Evolutionary conservation across 192 early-diverging fungal genomes (phyloP), one percentile per base, ranked within the genome.

Genomic region (Lobosporangium transversale): DNA sequence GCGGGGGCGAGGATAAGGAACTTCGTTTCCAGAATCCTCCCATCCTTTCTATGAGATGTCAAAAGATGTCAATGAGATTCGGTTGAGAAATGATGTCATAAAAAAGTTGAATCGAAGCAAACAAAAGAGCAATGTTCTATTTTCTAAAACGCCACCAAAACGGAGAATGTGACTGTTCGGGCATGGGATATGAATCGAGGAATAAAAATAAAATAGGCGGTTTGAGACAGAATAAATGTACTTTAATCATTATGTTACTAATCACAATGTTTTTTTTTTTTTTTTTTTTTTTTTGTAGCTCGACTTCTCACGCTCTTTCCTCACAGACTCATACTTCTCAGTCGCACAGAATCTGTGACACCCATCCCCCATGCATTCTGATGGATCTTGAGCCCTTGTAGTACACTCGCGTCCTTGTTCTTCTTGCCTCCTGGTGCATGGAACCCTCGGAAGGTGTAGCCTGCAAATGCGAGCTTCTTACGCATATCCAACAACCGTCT

Each of bases 401-500:
- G 43, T 29, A 33, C 56, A 51, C 60, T 76, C n/a, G 52, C 37
- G 17, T 68, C 75, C 67, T 70, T 70, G 44, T 44, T 80, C 68
- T 78, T 83, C 59, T 54, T 67, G 47, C 60, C 78, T 10, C 73
- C 73, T 20, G 63, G 73, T 17, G 73, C 73, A 67, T 76, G 81
- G 55, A 83, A 78, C 42, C 81, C 79, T 12, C 83, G 70, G 65
- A 74, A 87, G 0, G 85, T 84, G 44, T 86, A 88, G 20, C 87
- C 87, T n/a, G 62, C 78, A 75, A 90, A 90, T 12, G 89, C 89
- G 20, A 90, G 35, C 47, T 79, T 78, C 70, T 90, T 90, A 14
- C 87, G 43, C 85, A 89, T 89, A 48, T 87, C 83, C 53, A 90
- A 48, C 47, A 88, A 62, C 31, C 84, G 80, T 29, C 66, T 58